phyloP scores from a whole-genome alignment of 805 yeast genomes.

The Pichia eremophila region DNA sequence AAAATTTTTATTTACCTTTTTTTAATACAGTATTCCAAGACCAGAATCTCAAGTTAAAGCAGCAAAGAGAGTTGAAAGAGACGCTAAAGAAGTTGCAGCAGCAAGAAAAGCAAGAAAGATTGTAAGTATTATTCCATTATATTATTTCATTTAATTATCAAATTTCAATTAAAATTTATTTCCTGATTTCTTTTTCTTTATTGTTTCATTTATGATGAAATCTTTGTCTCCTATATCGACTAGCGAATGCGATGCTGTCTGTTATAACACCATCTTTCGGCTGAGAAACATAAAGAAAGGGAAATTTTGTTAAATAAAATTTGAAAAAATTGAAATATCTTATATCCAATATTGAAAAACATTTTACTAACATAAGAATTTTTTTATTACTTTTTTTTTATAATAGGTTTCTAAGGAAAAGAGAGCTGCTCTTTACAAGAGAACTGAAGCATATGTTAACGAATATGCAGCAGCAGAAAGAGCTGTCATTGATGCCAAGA shows the following conservation, averaged over 20 bases:
- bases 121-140: conserved; percentile 46
- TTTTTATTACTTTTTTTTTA: conserved; percentile 1
- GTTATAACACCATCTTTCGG: conserved; percentile 80
- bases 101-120: conserved; percentile 69
- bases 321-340: background rate
- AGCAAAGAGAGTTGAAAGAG: conserved; percentile 69
- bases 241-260: conserved; percentile 67
- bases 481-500: conserved; percentile 76
- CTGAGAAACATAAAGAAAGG: conserved; percentile 10
- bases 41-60: conserved; percentile 87
- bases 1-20: background rate
- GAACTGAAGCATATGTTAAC: conserved; percentile 94
- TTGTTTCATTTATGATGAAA: conserved; percentile 34
- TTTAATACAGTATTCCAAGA: conserved; percentile 34
- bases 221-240: conserved; percentile 37
- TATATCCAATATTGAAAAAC: conserved; percentile 10
- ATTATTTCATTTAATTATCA: background rate
- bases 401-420: conserved; percentile 36
- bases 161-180: background rate
- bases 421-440: conserved; percentile 52
- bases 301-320: background rate
- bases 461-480: conserved; percentile 92
- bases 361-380: background rate
- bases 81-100: conserved; percentile 69
- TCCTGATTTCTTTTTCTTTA: background rate